Evolutionary conservation across 2,329 filamentous ascomycete species (phyloP).

Genomic region (Penicillium vulpinum): DNA sequence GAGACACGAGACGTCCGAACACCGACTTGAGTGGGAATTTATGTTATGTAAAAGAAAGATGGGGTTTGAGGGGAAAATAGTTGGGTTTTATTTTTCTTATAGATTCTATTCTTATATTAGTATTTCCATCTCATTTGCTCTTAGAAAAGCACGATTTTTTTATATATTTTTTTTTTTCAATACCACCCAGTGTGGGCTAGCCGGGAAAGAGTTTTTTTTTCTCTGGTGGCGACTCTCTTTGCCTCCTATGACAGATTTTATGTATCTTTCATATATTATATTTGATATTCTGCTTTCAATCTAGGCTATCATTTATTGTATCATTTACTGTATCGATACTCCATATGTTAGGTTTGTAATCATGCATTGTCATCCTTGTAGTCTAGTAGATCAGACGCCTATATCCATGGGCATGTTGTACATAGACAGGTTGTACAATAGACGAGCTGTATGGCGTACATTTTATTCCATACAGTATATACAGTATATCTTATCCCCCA

Average conservation of each 20-base stretch:
- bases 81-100: neutral
- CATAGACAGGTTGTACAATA: no score
- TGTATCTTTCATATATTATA: neutral
- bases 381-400: neutral
- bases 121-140: neutral
- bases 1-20: conserved; percentile 11
- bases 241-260: neutral
- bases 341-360: no score
- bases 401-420: neutral
- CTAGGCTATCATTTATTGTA: neutral
- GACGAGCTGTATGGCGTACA: neutral
- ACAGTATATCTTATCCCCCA: no score
- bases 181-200: conserved; percentile 1
- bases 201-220: conserved; percentile 11
- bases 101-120: neutral
- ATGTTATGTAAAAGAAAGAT: conserved; percentile 29
- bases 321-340: no score
- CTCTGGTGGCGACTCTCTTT: neutral
- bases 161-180: neutral
- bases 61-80: neutral
- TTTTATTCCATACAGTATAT: neutral
- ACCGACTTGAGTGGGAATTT: neutral
- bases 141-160: neutral
- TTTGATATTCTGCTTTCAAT: neutral
- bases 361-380: no score